phyloP scores from a whole-genome alignment of 1,284 basidiomycete genomes.

The Pholiota adiposa region DNA sequence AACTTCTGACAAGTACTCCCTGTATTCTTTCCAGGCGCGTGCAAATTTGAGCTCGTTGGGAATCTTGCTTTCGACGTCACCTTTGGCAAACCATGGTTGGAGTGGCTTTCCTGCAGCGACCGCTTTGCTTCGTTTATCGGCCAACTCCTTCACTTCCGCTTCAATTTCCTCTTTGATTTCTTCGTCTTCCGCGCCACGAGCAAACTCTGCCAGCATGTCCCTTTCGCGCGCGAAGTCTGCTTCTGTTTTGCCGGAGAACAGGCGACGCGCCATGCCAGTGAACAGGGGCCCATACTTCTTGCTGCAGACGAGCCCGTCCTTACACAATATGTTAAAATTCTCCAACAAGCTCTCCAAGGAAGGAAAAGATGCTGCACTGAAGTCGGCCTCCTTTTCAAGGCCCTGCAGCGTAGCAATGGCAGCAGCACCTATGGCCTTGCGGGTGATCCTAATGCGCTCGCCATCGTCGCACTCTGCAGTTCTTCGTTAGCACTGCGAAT shows the following conservation, averaged over 20 bases:
- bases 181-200: constrained; percentile 26
- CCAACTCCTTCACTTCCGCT: constrained; percentile 28
- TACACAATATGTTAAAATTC: constrained; percentile 32
- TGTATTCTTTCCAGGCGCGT: constrained; percentile 44
- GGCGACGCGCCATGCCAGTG: constrained; percentile 39
- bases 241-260: constrained; percentile 37
- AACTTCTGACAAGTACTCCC: constrained; percentile 26
- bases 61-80: constrained; percentile 28
- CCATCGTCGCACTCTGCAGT: constrained; percentile 41
- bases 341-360: constrained; percentile 40
- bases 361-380: constrained; percentile 35
- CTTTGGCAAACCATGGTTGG: constrained; percentile 35
- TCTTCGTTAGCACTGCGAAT: not conserved
- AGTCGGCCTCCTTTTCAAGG: constrained; percentile 33
- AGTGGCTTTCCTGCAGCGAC: constrained; percentile 15
- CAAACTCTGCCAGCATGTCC: constrained; percentile 34
- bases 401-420: constrained; percentile 41
- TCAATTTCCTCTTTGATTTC: constrained; percentile 29
- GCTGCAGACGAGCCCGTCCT: constrained; percentile 25
- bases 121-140: constrained; percentile 20
- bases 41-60: constrained; percentile 29
- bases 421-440: constrained; percentile 41
- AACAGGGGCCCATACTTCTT: constrained; percentile 36
- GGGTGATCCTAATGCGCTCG: constrained; percentile 37
- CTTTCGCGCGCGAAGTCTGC: constrained; percentile 33